A percentile compares a stretch with the other conserved stretches of the same genome.
Evolutionary conservation across 805 yeast species (phyloP).

Genomic region (Nematodospora valgi): DNA sequence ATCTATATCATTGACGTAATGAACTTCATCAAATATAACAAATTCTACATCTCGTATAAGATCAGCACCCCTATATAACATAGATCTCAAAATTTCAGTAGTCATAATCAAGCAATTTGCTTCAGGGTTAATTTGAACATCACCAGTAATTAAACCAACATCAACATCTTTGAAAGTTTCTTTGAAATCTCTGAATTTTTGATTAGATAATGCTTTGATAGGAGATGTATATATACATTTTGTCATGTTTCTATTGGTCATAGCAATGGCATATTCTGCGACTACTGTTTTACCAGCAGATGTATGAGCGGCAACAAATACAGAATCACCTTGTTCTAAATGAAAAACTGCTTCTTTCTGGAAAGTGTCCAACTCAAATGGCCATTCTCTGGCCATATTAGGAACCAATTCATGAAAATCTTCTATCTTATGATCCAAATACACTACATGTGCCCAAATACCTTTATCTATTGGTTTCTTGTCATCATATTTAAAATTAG

Average conservation of each 20-base stretch:
- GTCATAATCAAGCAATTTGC: slow-evolving; percentile 97
- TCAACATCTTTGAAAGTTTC: slow-evolving; percentile 76
- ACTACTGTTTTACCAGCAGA: slow-evolving; percentile 99
- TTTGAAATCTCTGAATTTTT: slow-evolving; percentile 84
- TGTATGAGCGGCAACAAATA: slow-evolving; percentile 97
- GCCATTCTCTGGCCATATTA: slow-evolving; percentile 90
- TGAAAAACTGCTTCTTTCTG: slow-evolving; percentile 97
- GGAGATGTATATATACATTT: slow-evolving; percentile 97
- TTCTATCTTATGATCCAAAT: slow-evolving; percentile 74
- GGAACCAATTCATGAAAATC: slow-evolving; percentile 89
- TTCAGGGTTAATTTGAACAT: slow-evolving; percentile 95
- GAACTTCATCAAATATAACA: slow-evolving; percentile 97
- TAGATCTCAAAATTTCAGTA: slow-evolving; percentile 90
- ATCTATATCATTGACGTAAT: slow-evolving; percentile 93
- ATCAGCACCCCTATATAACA: slow-evolving; percentile 97
- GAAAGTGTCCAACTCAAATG: slow-evolving; percentile 89
- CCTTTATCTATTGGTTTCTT: slow-evolving; percentile 35
- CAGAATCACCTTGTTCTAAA: slow-evolving; percentile 96
- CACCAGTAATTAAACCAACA: slow-evolving; percentile 95
- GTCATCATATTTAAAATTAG: slow-evolving; percentile 19
- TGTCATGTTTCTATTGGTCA: slow-evolving; percentile 95
- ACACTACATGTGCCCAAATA: slow-evolving; percentile 95
- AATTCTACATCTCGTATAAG: slow-evolving; percentile 94
- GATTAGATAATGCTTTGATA: slow-evolving; percentile 85
- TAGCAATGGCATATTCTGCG: slow-evolving; percentile 96